Percentiles rank a stretch among this genome's conserved stretches.
Conservation (phyloP, 768 basidiomycete genomes). For the Russula vinacea region DNA sequence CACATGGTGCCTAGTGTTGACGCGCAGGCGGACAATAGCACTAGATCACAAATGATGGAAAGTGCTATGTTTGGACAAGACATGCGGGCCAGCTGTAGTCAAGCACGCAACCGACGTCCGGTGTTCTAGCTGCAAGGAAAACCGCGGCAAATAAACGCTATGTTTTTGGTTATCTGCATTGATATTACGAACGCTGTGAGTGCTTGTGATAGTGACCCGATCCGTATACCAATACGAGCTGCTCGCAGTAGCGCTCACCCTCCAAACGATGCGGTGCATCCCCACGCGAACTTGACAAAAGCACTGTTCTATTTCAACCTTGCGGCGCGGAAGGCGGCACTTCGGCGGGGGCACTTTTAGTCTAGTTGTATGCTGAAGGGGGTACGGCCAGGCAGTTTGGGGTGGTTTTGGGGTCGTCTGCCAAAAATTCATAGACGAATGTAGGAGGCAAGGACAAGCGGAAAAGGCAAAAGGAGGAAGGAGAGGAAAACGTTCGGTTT, state of each 20-base stretch:
- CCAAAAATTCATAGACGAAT: conserved; percentile 50
- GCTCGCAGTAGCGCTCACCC: no score
- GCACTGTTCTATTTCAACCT: conserved; percentile 71
- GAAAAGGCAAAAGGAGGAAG: conserved; percentile 60
- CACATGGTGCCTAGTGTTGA: background rate
- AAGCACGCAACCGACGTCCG: no score
- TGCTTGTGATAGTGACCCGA: background rate
- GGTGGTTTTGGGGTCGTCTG: conserved; percentile 65
- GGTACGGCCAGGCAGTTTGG: conserved; percentile 83
- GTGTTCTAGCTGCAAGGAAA: no score
- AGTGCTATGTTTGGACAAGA: background rate
- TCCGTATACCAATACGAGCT: conserved; percentile 46
- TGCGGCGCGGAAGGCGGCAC: conserved; percentile 46
- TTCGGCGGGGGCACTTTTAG: no score
- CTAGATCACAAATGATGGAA: background rate
- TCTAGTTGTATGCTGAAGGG: conserved; percentile 84
- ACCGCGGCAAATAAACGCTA: no score
- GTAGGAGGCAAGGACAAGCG: conserved; percentile 37
- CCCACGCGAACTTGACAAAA: conserved; percentile 79
- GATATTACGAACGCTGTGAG: background rate
- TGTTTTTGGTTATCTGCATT: background rate
- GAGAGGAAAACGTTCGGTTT: conserved; percentile 52
- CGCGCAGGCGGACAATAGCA: background rate
- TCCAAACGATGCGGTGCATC: conserved; percentile 53
- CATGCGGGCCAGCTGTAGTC: no score